These are phyloP conservation scores for Zygosaccharomyces lentus DNA, from an alignment of 805 yeast species.

Conservation along the genomic window DNA sequence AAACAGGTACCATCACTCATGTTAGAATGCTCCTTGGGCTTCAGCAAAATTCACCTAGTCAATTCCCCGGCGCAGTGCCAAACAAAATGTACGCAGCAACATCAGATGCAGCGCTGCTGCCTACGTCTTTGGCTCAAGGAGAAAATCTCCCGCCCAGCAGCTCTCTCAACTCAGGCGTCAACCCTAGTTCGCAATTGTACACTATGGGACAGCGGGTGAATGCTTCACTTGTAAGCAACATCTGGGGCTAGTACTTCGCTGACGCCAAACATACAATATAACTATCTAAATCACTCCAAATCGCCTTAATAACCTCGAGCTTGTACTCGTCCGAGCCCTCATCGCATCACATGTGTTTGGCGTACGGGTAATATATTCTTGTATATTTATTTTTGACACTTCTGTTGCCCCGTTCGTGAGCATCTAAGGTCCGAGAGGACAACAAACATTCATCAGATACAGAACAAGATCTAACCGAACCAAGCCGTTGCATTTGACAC, in stretches of 20 bases:
- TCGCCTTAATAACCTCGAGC: not conserved
- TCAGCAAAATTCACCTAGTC: not conserved
- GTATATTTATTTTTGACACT: not conserved
- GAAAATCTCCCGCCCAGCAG: not conserved
- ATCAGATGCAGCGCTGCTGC: not conserved
- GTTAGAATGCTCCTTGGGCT: constrained; percentile 17
- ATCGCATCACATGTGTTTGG: not conserved
- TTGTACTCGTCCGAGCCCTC: not conserved
- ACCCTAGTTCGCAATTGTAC: constrained; percentile 10
- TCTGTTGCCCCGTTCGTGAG: not conserved
- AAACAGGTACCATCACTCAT: constrained; percentile 25
- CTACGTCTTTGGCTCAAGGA: not conserved
- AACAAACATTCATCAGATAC: not conserved
- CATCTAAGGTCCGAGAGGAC: not conserved
- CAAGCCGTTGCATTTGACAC: not conserved
- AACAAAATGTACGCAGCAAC: not conserved
- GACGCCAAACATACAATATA: not conserved
- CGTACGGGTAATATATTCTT: not conserved
- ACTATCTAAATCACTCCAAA: not conserved
- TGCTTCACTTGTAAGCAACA: constrained; percentile 14
- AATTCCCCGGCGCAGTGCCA: not conserved
- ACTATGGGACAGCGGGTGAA: constrained; percentile 7
- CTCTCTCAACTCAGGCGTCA: constrained; percentile 2
- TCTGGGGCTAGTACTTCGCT: constrained; percentile 16
- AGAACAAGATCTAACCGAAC: not conserved